Percentiles rank a stretch among this genome's conserved stretches.
Evolutionary conservation across 2,329 filamentous ascomycete genomes (phyloP).

Genomic region (Colletotrichum sp.): DNA sequence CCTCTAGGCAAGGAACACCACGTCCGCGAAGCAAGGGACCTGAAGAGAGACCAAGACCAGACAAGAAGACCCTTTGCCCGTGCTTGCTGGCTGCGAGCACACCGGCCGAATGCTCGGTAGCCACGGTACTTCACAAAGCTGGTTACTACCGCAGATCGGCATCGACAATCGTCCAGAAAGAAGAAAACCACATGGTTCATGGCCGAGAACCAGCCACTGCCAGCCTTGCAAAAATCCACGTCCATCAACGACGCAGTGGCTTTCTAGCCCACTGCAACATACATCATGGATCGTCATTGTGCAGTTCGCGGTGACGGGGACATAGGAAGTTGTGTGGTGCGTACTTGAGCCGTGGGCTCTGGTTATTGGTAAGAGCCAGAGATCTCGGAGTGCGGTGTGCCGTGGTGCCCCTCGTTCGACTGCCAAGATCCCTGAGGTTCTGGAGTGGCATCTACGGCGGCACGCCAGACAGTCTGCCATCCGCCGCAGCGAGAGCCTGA

Average conservation of each 20-base stretch:
- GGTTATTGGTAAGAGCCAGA: not conserved
- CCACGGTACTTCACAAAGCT: not conserved
- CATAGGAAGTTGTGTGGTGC: not conserved
- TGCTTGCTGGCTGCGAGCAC: not conserved
- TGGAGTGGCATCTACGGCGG: not conserved
- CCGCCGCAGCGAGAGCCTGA: not conserved
- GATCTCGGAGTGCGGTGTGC: not conserved
- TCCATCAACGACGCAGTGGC: not conserved
- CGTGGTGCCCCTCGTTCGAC: not conserved
- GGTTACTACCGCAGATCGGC: not conserved
- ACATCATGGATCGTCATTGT: conserved; percentile 13
- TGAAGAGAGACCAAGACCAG: not conserved
- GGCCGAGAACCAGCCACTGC: not conserved
- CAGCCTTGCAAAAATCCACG: not conserved
- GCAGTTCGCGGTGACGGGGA: not conserved
- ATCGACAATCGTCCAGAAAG: not conserved
- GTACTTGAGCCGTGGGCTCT: not conserved
- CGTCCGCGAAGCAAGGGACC: conserved; percentile 16
- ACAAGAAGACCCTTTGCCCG: not conserved
- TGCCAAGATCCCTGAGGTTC: not conserved
- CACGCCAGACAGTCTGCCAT: not conserved
- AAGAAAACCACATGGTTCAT: not conserved
- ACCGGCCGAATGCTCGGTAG: not conserved
- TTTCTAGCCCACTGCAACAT: not conserved
- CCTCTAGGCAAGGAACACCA: conserved; percentile 2